Evolutionary conservation across 257 asterid genomes (phyloP), one percentile per base, ranked within the genome.

Genomic region (Thymus mandschuricus): DNA sequence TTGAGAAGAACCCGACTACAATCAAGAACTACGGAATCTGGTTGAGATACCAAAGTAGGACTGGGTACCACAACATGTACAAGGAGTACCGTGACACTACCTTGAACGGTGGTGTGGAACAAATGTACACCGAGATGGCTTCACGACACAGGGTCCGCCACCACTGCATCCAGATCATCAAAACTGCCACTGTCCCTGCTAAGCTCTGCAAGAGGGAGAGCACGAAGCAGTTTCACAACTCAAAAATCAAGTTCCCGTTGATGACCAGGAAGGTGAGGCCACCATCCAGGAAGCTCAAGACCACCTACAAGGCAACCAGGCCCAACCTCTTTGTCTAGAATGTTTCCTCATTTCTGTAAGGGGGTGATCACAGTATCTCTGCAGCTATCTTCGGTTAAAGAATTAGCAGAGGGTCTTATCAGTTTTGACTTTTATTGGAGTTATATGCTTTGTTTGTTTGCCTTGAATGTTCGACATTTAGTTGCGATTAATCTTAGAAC

Each of bases 221-320:
- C 41, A 76, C 84, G 3, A 84, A 84, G 66, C 88, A 84, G 66
- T 84, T 84, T 64, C 88, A 84, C 46, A 64, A 84, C 84, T 84
- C 88, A 0, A 81, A 84, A 78, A 83, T 83, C 83, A 83, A 83
- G 75, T 83, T 83, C 79, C 88, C 88, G 1, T 66, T 84, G 68
- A 76, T 84, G 30, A 71, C 64, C 77, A 81, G 88, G 76, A 84
- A 86, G 82, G 96, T 86, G 63, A 86, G 96, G 86, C 90, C 96
- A n/a, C 96, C 92, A 3, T 66, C 85, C 13, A 78, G 95, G 79
- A 88, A 86, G 88, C 90, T 88, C 54, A 88, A 84, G 87, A 88
- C 96, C 45, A 88, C 96, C 2, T 88, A 84, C 84, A 88, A 88
- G 89, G 92, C 96, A 63, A 34, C 89, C 34, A 81, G 83, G 72